A percentile compares a stretch with the other conserved stretches of the same genome.
These are phyloP conservation scores for Paecilomyces variotii DNA, from an alignment of 2,329 filamentous ascomycete species.

Conservation along the genomic window DNA sequence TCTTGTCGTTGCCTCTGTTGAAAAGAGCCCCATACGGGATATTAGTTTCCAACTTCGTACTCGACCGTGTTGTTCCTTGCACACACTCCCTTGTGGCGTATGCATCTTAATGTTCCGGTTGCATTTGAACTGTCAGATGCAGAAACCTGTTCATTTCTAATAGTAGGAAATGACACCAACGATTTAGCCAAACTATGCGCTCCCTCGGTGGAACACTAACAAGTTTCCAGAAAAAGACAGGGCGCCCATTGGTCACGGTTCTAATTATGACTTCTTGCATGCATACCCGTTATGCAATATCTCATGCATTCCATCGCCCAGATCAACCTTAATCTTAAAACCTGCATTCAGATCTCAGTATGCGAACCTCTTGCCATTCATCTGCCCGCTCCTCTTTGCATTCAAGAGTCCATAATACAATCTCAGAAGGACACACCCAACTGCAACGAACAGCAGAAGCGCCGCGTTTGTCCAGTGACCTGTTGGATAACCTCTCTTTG, in stretches of 20 bases:
- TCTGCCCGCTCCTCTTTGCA: conserved; percentile 9
- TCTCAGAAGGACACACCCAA: conserved; percentile 47
- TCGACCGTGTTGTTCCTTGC: not conserved
- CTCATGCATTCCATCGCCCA: not conserved
- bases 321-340: not conserved
- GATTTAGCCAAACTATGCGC: not conserved
- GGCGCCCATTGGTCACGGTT: not conserved
- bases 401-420: conserved; percentile 49
- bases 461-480: conserved; percentile 62
- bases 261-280: not conserved
- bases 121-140: not conserved
- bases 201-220: not conserved
- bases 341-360: conserved; percentile 1
- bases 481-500: conserved; percentile 55
- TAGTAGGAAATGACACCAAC: not conserved
- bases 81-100: not conserved
- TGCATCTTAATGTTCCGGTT: not conserved
- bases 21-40: not conserved
- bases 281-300: not conserved
- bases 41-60: not conserved
- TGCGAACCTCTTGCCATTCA: conserved; percentile 1
- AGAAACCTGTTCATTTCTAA: not conserved
- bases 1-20: not conserved
- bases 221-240: not conserved
- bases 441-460: conserved; percentile 51